Percentiles rank a stretch among this genome's conserved stretches.
phyloP scores from a whole-genome alignment of 2,329 filamentous ascomycete genomes.

The Trichoderma sp. region DNA sequence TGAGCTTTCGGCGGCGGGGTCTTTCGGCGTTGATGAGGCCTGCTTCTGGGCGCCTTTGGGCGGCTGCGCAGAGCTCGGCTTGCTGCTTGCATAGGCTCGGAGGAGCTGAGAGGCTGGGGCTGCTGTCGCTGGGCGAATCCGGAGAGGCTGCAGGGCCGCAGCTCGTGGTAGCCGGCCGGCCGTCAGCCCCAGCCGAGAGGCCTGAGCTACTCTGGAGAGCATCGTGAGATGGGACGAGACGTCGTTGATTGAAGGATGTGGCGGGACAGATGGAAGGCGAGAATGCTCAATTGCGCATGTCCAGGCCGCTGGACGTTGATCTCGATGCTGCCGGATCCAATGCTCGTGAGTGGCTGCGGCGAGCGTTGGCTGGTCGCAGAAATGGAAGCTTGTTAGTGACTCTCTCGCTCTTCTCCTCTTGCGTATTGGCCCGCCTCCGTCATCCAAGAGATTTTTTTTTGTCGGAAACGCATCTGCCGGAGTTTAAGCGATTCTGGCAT shows the following conservation, averaged over 20 bases:
- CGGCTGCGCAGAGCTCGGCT: conserved; percentile 29
- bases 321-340: conserved; percentile 8
- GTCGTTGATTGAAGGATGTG: neutral
- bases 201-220: conserved; percentile 40
- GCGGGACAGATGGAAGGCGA: neutral
- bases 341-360: neutral
- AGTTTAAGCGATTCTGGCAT: conserved; percentile 22
- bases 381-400: conserved; percentile 1
- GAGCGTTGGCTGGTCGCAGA: neutral
- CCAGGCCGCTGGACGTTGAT: conserved; percentile 2
- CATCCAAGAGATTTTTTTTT: conserved; percentile 23
- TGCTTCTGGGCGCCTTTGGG: conserved; percentile 3
- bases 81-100: conserved; percentile 36
- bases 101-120: conserved; percentile 33
- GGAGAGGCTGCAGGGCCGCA: conserved; percentile 31
- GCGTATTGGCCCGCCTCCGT: conserved; percentile 20
- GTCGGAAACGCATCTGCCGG: neutral
- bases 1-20: conserved; percentile 15
- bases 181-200: conserved; percentile 39
- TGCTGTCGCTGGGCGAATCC: conserved; percentile 31
- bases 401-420: conserved; percentile 8
- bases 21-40: conserved; percentile 16
- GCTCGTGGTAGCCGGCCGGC: conserved; percentile 35
- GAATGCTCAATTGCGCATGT: conserved; percentile 21
- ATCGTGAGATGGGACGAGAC: conserved; percentile 39